These are phyloP conservation scores for Passiflora organensis DNA, from an alignment of 345 rosid genomes.

Conservation along the genomic window DNA sequence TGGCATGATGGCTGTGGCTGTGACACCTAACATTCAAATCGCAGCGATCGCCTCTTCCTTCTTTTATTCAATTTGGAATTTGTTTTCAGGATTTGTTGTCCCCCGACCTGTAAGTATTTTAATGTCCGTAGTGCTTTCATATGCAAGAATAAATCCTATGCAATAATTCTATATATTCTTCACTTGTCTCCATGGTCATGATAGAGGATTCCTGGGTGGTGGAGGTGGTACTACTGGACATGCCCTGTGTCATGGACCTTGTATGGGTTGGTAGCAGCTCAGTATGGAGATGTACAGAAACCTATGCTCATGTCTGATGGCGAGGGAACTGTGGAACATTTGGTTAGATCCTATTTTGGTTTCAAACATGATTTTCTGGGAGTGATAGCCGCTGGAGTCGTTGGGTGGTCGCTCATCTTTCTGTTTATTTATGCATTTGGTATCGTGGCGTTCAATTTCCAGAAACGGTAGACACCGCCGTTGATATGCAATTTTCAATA, in stretches of 20 bases:
- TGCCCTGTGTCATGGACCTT: slow-evolving; percentile 18
- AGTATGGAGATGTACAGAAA: slow-evolving; percentile 3
- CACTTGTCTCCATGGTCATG: background rate
- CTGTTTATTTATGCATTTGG: slow-evolving; percentile 15
- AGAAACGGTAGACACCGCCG: slow-evolving; percentile 16
- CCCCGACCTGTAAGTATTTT: slow-evolving; percentile 51
- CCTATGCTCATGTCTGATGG: background rate
- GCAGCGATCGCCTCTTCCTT: slow-evolving; percentile 49
- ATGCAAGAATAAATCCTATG: no score
- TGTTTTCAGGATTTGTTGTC: slow-evolving; percentile 58
- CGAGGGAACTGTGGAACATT: background rate
- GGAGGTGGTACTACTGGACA: slow-evolving; percentile 28
- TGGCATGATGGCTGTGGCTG: slow-evolving; percentile 69
- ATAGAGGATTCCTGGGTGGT: slow-evolving; percentile 23
- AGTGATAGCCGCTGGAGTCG: slow-evolving; percentile 8
- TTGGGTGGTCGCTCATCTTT: slow-evolving; percentile 7
- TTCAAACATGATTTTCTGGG: slow-evolving; percentile 22
- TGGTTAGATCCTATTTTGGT: background rate
- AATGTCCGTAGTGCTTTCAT: no score
- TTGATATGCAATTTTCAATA: no score
- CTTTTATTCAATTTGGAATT: slow-evolving; percentile 48
- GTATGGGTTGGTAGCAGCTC: slow-evolving; percentile 20
- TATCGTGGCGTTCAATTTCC: slow-evolving; percentile 19
- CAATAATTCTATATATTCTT: background rate
- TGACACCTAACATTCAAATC: slow-evolving; percentile 59